Conservation (phyloP, 495 filamentous ascomycete species). For the Daldinia grandis region DNA sequence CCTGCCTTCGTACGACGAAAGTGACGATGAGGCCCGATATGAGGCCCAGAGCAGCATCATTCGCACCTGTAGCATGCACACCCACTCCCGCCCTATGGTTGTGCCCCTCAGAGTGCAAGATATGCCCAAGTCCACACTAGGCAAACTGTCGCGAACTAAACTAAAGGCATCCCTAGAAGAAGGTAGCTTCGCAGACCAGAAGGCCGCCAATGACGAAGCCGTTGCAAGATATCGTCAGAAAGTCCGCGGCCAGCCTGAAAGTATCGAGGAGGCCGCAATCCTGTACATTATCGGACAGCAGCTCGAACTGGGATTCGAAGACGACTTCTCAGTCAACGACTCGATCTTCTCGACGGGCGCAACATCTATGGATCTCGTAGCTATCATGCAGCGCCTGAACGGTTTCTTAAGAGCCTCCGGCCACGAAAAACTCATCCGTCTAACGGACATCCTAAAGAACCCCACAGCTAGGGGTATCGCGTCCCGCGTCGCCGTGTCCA, state of each 20-base stretch:
- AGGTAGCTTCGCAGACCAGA: constrained; percentile 44
- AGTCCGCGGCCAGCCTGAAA: constrained; percentile 24
- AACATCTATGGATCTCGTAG: constrained; percentile 55
- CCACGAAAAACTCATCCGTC: constrained; percentile 6
- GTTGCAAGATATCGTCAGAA: constrained; percentile 17
- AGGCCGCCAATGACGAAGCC: constrained; percentile 11
- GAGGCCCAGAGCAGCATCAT: constrained; percentile 20
- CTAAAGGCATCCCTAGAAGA: constrained; percentile 47
- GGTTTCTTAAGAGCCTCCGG: constrained; percentile 6
- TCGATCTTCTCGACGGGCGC: constrained; percentile 53
- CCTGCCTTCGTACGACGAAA: constrained; percentile 5
- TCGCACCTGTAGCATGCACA: constrained; percentile 19
- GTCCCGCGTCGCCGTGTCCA: neutral
- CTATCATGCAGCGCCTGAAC: constrained; percentile 20
- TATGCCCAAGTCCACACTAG: constrained; percentile 55
- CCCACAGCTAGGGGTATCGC: constrained; percentile 5
- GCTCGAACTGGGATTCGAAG: constrained; percentile 3
- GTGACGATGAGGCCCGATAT: constrained; percentile 10
- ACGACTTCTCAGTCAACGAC: constrained; percentile 10
- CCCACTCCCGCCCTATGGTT: constrained; percentile 13
- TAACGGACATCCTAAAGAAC: constrained; percentile 7
- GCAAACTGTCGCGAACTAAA: constrained; percentile 59
- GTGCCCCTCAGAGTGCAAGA: constrained; percentile 9
- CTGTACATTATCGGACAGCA: constrained; percentile 1
- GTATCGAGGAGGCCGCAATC: constrained; percentile 14